Evolutionary conservation across 768 basidiomycete species (phyloP).

Genomic region (Phlegmacium glaucopus): DNA sequence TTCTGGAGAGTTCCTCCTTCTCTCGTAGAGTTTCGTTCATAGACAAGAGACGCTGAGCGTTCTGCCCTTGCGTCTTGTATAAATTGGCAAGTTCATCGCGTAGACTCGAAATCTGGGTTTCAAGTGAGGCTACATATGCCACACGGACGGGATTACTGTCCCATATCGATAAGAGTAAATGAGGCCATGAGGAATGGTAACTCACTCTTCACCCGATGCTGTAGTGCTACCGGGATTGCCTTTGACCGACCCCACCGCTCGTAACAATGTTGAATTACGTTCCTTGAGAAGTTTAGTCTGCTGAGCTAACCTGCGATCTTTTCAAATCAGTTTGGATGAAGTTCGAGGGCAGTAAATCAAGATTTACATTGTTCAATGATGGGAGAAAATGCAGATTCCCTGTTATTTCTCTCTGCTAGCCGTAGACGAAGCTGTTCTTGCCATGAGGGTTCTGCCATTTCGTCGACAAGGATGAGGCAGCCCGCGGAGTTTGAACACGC

Average conservation of each 20-base stretch:
- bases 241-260: slow-evolving; percentile 76
- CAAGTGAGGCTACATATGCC: slow-evolving; percentile 88
- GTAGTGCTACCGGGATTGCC: slow-evolving; percentile 59
- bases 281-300: slow-evolving; percentile 91
- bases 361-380: slow-evolving; percentile 87
- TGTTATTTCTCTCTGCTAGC: slow-evolving; percentile 79
- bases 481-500: slow-evolving; percentile 41
- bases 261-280: slow-evolving; percentile 83
- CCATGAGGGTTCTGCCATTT: slow-evolving; percentile 82
- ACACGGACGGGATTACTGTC: slow-evolving; percentile 78
- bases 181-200: slow-evolving; percentile 5
- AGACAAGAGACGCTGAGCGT: slow-evolving; percentile 85
- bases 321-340: slow-evolving; percentile 9
- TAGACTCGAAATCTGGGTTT: slow-evolving; percentile 88
- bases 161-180: slow-evolving; percentile 12
- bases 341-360: slow-evolving; percentile 6
- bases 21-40: slow-evolving; percentile 96
- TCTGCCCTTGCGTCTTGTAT: slow-evolving; percentile 95
- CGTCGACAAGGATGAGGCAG: slow-evolving; percentile 7
- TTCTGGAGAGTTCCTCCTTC: slow-evolving; percentile 82
- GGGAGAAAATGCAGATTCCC: slow-evolving; percentile 75
- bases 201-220: slow-evolving; percentile 72
- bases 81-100: slow-evolving; percentile 91
- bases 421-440: slow-evolving; percentile 78
- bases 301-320: slow-evolving; percentile 89